phyloP scores from a whole-genome alignment of 2,329 filamentous ascomycete genomes.

The Colletotrichum acutatum region DNA sequence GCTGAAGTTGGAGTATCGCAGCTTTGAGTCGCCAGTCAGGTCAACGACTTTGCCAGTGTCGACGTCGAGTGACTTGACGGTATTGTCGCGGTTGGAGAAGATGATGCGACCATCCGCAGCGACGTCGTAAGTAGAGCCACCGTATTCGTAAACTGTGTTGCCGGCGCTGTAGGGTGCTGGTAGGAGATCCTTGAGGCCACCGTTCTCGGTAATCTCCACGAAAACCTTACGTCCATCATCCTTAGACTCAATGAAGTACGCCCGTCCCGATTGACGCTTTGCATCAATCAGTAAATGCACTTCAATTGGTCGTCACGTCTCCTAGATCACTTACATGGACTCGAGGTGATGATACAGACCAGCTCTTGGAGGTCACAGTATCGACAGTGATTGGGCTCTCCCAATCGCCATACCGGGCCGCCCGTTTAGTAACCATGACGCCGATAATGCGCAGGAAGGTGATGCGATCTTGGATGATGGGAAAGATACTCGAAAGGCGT shows the following conservation, averaged over 20 bases:
- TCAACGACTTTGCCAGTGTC: slow-evolving; percentile 45
- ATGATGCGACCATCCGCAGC: slow-evolving; percentile 53
- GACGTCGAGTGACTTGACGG: slow-evolving; percentile 55
- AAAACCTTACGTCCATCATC: slow-evolving; percentile 56
- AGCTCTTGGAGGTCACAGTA: slow-evolving; percentile 48
- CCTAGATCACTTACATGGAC: slow-evolving; percentile 43
- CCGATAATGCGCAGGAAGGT: background rate
- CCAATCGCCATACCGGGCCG: slow-evolving; percentile 52
- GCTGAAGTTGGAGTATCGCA: slow-evolving; percentile 60
- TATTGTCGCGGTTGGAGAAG: slow-evolving; percentile 57
- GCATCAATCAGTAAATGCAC: background rate
- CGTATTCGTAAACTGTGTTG: slow-evolving; percentile 64
- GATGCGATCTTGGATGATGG: background rate
- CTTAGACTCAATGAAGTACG: slow-evolving; percentile 52
- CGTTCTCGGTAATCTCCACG: slow-evolving; percentile 50
- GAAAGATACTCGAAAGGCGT: background rate
- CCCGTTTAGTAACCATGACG: slow-evolving; percentile 41
- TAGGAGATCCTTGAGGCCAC: slow-evolving; percentile 50
- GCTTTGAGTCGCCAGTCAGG: slow-evolving; percentile 44
- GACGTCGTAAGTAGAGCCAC: slow-evolving; percentile 57
- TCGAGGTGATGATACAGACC: slow-evolving; percentile 47
- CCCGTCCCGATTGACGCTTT: slow-evolving; percentile 44
- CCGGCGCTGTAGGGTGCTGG: slow-evolving; percentile 54
- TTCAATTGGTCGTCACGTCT: background rate
- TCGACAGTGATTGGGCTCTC: slow-evolving; percentile 51